phyloP scores from a whole-genome alignment of 2,329 filamentous ascomycete genomes.

The Madurella mycetomatis region DNA sequence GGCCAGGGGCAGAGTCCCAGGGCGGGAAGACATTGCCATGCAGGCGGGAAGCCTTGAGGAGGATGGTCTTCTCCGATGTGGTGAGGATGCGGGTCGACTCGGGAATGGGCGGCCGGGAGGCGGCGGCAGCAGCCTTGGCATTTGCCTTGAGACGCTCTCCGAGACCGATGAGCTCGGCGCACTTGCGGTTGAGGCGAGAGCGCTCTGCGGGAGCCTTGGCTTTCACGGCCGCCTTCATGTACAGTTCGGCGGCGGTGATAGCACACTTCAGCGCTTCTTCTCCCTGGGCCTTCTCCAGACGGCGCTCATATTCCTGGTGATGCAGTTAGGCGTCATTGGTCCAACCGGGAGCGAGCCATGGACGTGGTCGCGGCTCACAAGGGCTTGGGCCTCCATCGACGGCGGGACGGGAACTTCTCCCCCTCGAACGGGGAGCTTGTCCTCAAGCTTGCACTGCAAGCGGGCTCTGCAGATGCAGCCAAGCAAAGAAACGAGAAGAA shows the following conservation, averaged over 20 bases:
- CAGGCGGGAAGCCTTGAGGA: constrained; percentile 72
- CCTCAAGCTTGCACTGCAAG: too few relatives aligned
- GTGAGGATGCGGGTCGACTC: constrained; percentile 53
- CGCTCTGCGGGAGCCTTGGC: constrained; percentile 60
- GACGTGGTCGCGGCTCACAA: constrained; percentile 29
- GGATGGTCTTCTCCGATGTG: constrained; percentile 68
- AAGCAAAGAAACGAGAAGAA: too few relatives aligned
- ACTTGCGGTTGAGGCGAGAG: constrained; percentile 61
- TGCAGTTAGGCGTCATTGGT: constrained; percentile 8
- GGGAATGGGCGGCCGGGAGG: constrained; percentile 20
- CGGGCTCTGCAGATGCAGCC: too few relatives aligned
- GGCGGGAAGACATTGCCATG: constrained; percentile 81
- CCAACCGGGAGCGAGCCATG: too few relatives aligned
- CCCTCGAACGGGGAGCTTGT: too few relatives aligned
- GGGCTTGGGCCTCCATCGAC: constrained; percentile 45
- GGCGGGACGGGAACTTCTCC: not conserved
- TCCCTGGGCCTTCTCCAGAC: constrained; percentile 45
- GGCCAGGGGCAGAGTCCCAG: constrained; percentile 64
- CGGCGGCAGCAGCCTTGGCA: constrained; percentile 12
- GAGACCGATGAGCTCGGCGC: constrained; percentile 61
- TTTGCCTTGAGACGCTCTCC: constrained; percentile 70
- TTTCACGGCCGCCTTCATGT: constrained; percentile 69
- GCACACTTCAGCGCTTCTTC: constrained; percentile 69
- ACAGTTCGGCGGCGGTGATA: constrained; percentile 72
- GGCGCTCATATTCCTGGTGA: constrained; percentile 49